Conservation (phyloP, 768 basidiomycete genomes). For the Leccinellum luteum region DNA sequence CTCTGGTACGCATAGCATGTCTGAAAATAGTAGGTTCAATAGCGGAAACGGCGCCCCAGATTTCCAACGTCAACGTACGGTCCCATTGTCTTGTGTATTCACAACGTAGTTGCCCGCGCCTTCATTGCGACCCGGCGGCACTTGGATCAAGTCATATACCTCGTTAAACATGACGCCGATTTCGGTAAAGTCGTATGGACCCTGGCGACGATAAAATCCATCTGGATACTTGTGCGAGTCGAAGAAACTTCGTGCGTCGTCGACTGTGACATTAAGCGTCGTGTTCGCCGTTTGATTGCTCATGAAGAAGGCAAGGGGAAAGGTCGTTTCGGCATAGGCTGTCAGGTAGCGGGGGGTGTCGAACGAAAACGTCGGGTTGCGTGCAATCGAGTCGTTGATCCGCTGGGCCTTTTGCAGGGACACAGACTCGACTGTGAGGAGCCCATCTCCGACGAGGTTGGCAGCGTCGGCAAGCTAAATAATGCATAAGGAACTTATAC, state of each 20-base stretch:
- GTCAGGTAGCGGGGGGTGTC: conserved; percentile 20
- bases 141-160: neutral
- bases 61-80: conserved; percentile 5
- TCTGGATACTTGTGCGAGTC: conserved; percentile 16
- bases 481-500: neutral
- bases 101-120: conserved; percentile 16
- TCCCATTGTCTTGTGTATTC: conserved; percentile 8
- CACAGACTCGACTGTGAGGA: conserved; percentile 22
- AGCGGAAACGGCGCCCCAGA: neutral
- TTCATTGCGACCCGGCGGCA: conserved; percentile 18
- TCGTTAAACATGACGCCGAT: neutral
- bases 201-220: conserved; percentile 20
- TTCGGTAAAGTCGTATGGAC: conserved; percentile 2
- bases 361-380: conserved; percentile 23
- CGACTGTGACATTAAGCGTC: conserved; percentile 14
- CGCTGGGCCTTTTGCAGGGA: conserved; percentile 18
- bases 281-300: conserved; percentile 21
- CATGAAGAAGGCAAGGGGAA: conserved; percentile 24
- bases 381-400: conserved; percentile 28
- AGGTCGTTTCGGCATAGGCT: conserved; percentile 20
- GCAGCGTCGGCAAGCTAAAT: conserved; percentile 16
- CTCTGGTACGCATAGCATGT: conserved; percentile 20
- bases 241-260: conserved; percentile 21
- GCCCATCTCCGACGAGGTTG: conserved; percentile 15
- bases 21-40: conserved; percentile 8